Evolutionary conservation across 495 filamentous ascomycete genomes (phyloP).

Genomic region (Penicillium malachiteum): DNA sequence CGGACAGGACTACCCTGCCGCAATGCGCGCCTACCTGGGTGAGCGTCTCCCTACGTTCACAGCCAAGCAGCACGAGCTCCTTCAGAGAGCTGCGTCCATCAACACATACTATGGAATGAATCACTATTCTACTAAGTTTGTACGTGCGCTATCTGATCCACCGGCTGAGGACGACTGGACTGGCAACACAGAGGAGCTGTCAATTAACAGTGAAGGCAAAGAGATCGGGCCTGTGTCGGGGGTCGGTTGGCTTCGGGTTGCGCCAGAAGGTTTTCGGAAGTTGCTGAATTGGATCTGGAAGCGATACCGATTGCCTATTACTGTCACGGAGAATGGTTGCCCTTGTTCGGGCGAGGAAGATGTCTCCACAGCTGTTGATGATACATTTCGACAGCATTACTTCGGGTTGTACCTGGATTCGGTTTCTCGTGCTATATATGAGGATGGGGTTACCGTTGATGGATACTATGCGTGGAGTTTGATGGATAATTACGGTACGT

Average conservation of each 20-base stretch:
- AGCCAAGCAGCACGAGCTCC: constrained; percentile 35
- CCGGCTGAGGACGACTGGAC: constrained; percentile 44
- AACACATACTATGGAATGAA: constrained; percentile 55
- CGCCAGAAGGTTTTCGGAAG: constrained; percentile 44
- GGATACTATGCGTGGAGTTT: constrained; percentile 52
- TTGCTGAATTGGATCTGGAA: constrained; percentile 43
- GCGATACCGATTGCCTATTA: constrained; percentile 39
- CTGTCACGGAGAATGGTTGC: constrained; percentile 51
- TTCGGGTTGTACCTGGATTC: constrained; percentile 44
- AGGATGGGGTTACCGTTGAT: constrained; percentile 43
- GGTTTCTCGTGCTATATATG: constrained; percentile 40
- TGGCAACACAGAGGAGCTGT: constrained; percentile 40
- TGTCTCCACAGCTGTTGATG: constrained; percentile 36
- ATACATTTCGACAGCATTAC: constrained; percentile 43
- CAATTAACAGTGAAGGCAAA: constrained; percentile 44
- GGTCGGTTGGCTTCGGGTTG: constrained; percentile 43
- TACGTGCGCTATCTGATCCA: constrained; percentile 35
- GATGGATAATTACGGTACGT: constrained; percentile 29
- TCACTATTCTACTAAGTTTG: constrained; percentile 47
- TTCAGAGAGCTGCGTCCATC: constrained; percentile 29
- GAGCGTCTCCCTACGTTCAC: constrained; percentile 48
- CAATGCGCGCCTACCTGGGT: constrained; percentile 47
- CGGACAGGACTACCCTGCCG: constrained; percentile 43
- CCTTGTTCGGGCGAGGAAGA: constrained; percentile 43
- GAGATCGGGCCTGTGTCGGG: constrained; percentile 45